These are phyloP conservation scores for Zygotorulaspora danielsina DNA, from an alignment of 805 yeast genomes.

Conservation along the genomic window DNA sequence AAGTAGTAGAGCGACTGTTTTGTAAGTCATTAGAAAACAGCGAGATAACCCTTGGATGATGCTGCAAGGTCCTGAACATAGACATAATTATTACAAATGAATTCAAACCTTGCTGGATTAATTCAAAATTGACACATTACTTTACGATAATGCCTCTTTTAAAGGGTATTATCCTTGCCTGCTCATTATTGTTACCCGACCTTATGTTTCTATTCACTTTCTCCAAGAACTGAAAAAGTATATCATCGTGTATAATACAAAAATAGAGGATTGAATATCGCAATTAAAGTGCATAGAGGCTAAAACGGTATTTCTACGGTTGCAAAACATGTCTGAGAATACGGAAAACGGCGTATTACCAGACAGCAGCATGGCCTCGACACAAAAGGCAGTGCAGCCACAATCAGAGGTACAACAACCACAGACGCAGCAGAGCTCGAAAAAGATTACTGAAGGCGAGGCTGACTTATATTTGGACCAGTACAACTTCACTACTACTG, in stretches of 20 bases:
- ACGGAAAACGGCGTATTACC: neutral
- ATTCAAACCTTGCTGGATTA: no score
- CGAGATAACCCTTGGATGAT: conserved; percentile 44
- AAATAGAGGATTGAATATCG: no score
- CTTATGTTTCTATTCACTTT: neutral
- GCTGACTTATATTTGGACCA: conserved; percentile 68
- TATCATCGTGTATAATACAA: no score
- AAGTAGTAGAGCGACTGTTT: conserved; percentile 22
- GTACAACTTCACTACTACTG: conserved; percentile 81
- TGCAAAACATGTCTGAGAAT: conserved; percentile 5
- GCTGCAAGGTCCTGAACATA: conserved; percentile 45
- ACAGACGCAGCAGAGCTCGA: conserved; percentile 13
- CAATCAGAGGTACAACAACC: conserved; percentile 4
- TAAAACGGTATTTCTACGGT: neutral
- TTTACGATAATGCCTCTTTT: no score
- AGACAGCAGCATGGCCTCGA: conserved; percentile 1
- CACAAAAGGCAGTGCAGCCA: conserved; percentile 5
- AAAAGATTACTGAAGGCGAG: conserved; percentile 39
- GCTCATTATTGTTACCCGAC: neutral
- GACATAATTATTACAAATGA: conserved; percentile 43
- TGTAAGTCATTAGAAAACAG: conserved; percentile 36
- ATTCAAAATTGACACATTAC: no score
- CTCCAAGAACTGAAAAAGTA: neutral
- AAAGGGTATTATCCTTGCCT: neutral
- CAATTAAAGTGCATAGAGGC: neutral